Conservation (phyloP, 2,329 filamentous ascomycete genomes). For the Davidsoniella eucalypti region DNA sequence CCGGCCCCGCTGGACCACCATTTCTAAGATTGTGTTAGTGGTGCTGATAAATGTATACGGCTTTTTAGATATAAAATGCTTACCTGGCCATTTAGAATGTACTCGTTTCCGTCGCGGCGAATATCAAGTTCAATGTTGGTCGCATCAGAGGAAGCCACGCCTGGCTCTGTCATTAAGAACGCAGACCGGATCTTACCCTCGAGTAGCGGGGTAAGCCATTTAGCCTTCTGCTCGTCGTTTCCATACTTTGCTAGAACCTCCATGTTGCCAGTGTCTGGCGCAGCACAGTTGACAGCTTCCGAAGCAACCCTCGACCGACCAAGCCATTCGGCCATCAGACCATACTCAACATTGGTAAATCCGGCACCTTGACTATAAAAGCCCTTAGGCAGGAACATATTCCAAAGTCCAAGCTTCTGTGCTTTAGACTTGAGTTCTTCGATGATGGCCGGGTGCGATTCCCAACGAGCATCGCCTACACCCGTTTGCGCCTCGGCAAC, state of each 20-base stretch:
- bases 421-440: conserved; percentile 83
- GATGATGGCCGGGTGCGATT: conserved; percentile 60
- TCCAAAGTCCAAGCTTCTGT: conserved; percentile 76
- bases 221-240: conserved; percentile 64
- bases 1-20: conserved; percentile 98
- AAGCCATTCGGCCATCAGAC: conserved; percentile 89
- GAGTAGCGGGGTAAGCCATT: conserved; percentile 70
- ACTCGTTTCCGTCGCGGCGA: conserved; percentile 66
- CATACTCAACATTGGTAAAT: conserved; percentile 91
- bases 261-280: conserved; percentile 91
- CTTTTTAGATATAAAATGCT: background rate
- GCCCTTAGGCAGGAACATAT: conserved; percentile 90
- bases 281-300: conserved; percentile 78
- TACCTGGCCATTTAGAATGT: conserved; percentile 76
- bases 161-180: conserved; percentile 88
- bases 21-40: conserved; percentile 42
- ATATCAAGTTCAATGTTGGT: conserved; percentile 84
- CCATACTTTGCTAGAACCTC: conserved; percentile 87
- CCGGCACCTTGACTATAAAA: conserved; percentile 93
- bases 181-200: conserved; percentile 75
- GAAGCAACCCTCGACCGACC: conserved; percentile 72
- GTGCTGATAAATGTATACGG: background rate
- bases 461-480: conserved; percentile 60
- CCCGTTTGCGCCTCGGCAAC: conserved; percentile 69
- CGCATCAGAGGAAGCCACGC: conserved; percentile 76